Conservation (phyloP, 2,329 filamentous ascomycete species). For the Sphaerostilbella broomeana region DNA sequence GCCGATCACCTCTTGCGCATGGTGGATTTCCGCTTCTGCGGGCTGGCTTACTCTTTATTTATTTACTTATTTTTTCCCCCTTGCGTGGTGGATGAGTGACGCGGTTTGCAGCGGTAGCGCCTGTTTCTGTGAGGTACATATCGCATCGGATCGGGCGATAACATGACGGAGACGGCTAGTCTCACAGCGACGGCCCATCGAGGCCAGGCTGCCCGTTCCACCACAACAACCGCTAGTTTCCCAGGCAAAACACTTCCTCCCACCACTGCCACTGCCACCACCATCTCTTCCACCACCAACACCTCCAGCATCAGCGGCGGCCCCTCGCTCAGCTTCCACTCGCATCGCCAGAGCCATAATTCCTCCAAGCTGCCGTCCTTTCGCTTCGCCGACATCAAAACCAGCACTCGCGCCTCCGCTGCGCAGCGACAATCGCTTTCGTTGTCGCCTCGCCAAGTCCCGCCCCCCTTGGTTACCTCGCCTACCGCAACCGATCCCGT, state of each 20-base stretch:
- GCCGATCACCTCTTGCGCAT: no score
- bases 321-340: conserved; percentile 28
- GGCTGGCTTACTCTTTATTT: no score
- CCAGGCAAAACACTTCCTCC: conserved; percentile 13
- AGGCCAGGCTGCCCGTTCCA: conserved; percentile 11
- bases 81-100: conserved; percentile 11
- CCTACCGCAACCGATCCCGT: conserved; percentile 6
- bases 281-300: no score
- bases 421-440: conserved; percentile 14
- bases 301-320: conserved; percentile 9
- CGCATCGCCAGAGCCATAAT: conserved; percentile 47
- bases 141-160: conserved; percentile 6
- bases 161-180: conserved; percentile 15
- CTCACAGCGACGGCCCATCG: conserved; percentile 12
- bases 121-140: no score
- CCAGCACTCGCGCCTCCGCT: conserved; percentile 19
- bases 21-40: no score
- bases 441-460: conserved; percentile 8
- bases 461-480: conserved; percentile 12
- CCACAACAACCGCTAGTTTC: conserved; percentile 13
- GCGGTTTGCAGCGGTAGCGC: conserved; percentile 2
- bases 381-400: conserved; percentile 45
- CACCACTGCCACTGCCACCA: no score
- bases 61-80: not conserved
- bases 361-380: conserved; percentile 51